phyloP scores from a whole-genome alignment of 805 yeast genomes.

The Teunomyces tritomae region DNA sequence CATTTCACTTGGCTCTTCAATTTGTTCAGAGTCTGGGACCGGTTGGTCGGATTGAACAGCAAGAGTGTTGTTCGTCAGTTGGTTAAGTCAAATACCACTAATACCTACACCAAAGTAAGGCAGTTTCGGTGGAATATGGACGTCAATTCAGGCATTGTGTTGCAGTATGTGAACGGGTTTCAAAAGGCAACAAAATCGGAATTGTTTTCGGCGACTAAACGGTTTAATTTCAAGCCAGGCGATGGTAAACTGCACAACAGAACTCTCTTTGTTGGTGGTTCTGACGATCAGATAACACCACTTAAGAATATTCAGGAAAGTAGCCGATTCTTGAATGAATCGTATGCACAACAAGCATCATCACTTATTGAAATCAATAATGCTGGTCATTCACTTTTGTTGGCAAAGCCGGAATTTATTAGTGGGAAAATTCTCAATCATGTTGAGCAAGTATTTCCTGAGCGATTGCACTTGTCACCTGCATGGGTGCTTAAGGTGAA shows the following conservation, averaged over 20 bases:
- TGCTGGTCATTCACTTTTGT: constrained; percentile 65
- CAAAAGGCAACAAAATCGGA: constrained; percentile 42
- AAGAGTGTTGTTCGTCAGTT: constrained; percentile 59
- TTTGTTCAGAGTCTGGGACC: constrained; percentile 54
- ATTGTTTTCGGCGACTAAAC: constrained; percentile 37
- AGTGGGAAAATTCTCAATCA: constrained; percentile 63
- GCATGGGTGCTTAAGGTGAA: constrained; percentile 69
- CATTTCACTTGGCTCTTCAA: constrained; percentile 50
- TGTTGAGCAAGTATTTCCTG: constrained; percentile 46
- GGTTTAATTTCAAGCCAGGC: constrained; percentile 31
- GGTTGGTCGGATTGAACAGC: constrained; percentile 61
- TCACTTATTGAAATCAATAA: constrained; percentile 37
- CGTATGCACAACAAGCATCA: constrained; percentile 26
- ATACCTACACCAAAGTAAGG: constrained; percentile 43
- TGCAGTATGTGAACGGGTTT: constrained; percentile 54
- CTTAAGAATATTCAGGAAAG: constrained; percentile 31
- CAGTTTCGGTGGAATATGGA: constrained; percentile 75
- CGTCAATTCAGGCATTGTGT: constrained; percentile 51
- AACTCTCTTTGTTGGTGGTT: constrained; percentile 58
- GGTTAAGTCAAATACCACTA: constrained; percentile 10
- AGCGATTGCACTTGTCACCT: constrained; percentile 53
- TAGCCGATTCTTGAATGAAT: constrained; percentile 20
- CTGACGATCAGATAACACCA: constrained; percentile 57
- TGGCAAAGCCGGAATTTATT: constrained; percentile 61
- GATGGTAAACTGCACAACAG: constrained; percentile 37